These are phyloP conservation scores for Mortierella alpina DNA, from an alignment of 192 early-diverging fungal genomes.

Conservation along the genomic window DNA sequence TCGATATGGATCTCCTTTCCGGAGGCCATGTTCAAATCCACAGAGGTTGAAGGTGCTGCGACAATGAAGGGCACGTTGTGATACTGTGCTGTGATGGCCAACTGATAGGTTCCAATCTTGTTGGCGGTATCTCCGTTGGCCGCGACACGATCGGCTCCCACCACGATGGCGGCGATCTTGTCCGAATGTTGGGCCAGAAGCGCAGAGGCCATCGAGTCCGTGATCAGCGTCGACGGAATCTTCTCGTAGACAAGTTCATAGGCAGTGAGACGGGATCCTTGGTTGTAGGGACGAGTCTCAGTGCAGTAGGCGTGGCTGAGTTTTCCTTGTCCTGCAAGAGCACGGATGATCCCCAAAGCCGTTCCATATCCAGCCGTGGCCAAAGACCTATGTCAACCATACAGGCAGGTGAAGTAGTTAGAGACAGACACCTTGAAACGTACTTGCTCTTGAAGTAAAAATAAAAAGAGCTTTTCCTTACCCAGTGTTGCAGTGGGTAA, in stretches of 20 bases:
- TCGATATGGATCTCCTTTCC: slow-evolving; percentile 91
- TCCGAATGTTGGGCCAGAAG: slow-evolving; percentile 68
- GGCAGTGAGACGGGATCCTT: slow-evolving; percentile 94
- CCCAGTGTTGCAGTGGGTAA: slow-evolving; percentile 99
- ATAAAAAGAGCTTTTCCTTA: slow-evolving; percentile 41
- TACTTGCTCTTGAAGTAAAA: not conserved
- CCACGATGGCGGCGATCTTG: slow-evolving; percentile 85
- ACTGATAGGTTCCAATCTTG: slow-evolving; percentile 98
- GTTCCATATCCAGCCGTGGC: slow-evolving; percentile 91
- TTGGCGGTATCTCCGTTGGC: slow-evolving; percentile 98
- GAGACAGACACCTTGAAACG: not conserved
- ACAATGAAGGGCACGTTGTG: slow-evolving; percentile 93
- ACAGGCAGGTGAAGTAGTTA: not conserved
- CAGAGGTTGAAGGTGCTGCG: slow-evolving; percentile 93
- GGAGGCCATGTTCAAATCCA: slow-evolving; percentile 78
- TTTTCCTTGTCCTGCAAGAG: slow-evolving; percentile 64
- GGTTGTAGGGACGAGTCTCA: slow-evolving; percentile 98
- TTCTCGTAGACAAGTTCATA: slow-evolving; percentile 93
- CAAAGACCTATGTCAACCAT: slow-evolving; percentile 60
- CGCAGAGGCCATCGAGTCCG: slow-evolving; percentile 92
- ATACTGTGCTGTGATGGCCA: slow-evolving; percentile 90
- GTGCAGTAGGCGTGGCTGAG: slow-evolving; percentile 91
- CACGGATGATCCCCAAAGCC: slow-evolving; percentile 93
- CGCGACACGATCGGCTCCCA: slow-evolving; percentile 97
- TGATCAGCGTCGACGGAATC: slow-evolving; percentile 93